phyloP scores from a whole-genome alignment of 805 yeast genomes.

The Ogataea degrootiae region DNA sequence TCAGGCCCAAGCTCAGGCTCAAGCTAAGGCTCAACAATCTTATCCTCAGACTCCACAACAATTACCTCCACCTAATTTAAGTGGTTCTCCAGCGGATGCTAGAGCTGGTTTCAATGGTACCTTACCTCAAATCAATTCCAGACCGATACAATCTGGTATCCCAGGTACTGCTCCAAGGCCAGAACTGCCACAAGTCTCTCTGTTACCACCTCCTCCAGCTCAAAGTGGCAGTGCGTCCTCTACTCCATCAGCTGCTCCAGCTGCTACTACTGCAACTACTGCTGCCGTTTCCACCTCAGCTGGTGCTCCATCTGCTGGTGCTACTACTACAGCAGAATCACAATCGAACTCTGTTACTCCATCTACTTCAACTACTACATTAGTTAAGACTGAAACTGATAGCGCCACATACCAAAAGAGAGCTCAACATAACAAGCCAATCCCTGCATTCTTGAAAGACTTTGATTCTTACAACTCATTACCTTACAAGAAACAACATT shows the following conservation, averaged over 20 bases:
- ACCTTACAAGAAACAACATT: slow-evolving; percentile 74
- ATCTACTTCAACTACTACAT: slow-evolving; percentile 8
- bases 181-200: slow-evolving; percentile 16
- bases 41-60: slow-evolving; percentile 29
- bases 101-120: slow-evolving; percentile 19
- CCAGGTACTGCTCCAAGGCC: slow-evolving; percentile 27
- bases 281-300: slow-evolving; percentile 4
- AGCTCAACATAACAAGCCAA: slow-evolving; percentile 62
- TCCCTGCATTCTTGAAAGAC: slow-evolving; percentile 76
- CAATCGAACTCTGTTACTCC: slow-evolving; percentile 26
- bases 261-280: slow-evolving; percentile 10
- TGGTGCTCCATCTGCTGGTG: slow-evolving; percentile 1
- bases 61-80: slow-evolving; percentile 32
- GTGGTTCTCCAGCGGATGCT: slow-evolving; percentile 22
- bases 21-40: slow-evolving; percentile 20
- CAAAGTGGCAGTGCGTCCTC: slow-evolving; percentile 27
- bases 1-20: slow-evolving; percentile 32
- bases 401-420: slow-evolving; percentile 36
- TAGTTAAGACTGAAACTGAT: slow-evolving; percentile 21
- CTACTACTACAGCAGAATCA: neutral
- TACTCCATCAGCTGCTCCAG: slow-evolving; percentile 4
- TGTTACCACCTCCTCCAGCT: slow-evolving; percentile 15
- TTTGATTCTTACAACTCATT: slow-evolving; percentile 75
- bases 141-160: slow-evolving; percentile 15
- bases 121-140: slow-evolving; percentile 18